phyloP scores from a whole-genome alignment of 805 yeast genomes.

The Candida hungchunana region DNA sequence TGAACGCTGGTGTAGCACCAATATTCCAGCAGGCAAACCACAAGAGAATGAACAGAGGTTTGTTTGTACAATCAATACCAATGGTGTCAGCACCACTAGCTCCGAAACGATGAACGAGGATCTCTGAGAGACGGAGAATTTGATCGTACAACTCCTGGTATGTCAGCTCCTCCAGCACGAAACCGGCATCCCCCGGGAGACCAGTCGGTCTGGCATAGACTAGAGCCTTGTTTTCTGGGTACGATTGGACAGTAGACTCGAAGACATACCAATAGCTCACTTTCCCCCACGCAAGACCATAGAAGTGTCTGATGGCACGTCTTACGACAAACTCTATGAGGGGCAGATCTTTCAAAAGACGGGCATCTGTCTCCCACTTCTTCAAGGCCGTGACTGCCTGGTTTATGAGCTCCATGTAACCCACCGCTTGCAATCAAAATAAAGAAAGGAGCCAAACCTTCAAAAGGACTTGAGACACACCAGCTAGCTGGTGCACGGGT shows the following conservation, averaged over 20 bases:
- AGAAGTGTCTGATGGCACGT: conserved; percentile 17
- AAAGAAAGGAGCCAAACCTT: no score
- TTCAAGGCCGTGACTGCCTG: neutral
- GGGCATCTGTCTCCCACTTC: conserved; percentile 10
- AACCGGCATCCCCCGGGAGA: conserved; percentile 47
- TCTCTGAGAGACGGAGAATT: conserved; percentile 60
- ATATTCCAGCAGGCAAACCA: conserved; percentile 90
- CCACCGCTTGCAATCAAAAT: no score
- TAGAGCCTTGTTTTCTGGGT: conserved; percentile 56
- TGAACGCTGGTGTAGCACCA: conserved; percentile 84
- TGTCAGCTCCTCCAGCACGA: conserved; percentile 58
- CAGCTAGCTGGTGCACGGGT: no score
- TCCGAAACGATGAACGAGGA: conserved; percentile 59
- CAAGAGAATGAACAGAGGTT: conserved; percentile 71
- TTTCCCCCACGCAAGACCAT: conserved; percentile 7
- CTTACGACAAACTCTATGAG: conserved; percentile 21
- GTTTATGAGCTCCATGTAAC: conserved; percentile 2
- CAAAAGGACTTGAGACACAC: no score
- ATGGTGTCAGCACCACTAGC: conserved; percentile 64
- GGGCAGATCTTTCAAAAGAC: conserved; percentile 14
- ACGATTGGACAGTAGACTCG: conserved; percentile 46
- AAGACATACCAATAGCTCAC: conserved; percentile 65
- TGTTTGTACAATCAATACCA: conserved; percentile 75
- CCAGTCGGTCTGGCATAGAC: conserved; percentile 44
- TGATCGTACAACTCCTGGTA: conserved; percentile 65